Evolutionary conservation across 108 stramenopile genomes (phyloP).

Genomic region (Poteriospumella lacustris): DNA sequence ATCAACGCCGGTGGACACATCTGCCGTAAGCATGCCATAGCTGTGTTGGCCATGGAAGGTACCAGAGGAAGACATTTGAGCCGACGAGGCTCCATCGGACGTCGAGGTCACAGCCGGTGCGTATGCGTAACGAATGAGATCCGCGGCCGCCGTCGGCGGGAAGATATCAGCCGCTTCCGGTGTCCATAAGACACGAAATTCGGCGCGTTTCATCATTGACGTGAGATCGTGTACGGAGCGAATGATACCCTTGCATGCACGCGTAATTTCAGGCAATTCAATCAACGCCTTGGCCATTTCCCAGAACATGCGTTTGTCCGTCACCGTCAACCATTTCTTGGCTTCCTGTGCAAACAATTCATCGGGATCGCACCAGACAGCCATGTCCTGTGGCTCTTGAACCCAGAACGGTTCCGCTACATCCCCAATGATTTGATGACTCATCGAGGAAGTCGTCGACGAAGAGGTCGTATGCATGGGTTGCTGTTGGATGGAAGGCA

Average conservation of each 20-base stretch:
- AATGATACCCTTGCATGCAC: background rate
- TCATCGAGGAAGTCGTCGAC: too few species aligned
- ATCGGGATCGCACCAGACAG: conserved; percentile 21
- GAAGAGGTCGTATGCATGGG: too few species aligned
- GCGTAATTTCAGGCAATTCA: background rate
- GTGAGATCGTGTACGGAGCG: background rate
- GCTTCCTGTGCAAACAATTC: background rate
- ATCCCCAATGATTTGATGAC: background rate
- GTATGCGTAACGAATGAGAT: conserved; percentile 2
- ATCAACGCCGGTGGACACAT: too few species aligned
- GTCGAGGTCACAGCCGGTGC: too few species aligned
- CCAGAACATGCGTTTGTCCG: conserved; percentile 15
- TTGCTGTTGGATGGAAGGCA: too few species aligned
- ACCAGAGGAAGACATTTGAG: too few species aligned
- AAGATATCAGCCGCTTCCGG: background rate
- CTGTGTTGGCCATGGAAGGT: too few species aligned
- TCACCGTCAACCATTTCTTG: background rate
- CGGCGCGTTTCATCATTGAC: background rate
- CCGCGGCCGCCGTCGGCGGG: background rate
- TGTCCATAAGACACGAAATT: conserved; percentile 18
- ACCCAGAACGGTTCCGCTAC: conserved; percentile 25
- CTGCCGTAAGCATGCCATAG: too few species aligned
- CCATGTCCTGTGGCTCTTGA: background rate
- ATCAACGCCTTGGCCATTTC: conserved; percentile 13
- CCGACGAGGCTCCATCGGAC: too few species aligned